Conservation (phyloP, 345 rosid species). For the Boechera retrofracta region DNA sequence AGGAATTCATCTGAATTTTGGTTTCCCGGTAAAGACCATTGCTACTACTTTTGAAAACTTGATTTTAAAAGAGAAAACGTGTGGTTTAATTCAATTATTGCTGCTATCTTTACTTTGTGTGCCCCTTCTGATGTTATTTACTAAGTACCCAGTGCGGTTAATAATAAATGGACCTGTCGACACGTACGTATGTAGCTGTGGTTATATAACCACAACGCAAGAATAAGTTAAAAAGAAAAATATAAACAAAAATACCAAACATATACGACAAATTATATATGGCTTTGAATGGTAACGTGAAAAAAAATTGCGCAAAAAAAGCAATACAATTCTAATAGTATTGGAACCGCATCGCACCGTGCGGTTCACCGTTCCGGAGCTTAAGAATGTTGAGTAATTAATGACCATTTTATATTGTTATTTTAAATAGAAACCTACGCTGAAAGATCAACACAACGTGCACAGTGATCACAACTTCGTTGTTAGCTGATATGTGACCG, state of each 20-base stretch:
- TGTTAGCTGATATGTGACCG: not conserved
- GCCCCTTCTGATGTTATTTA: not conserved
- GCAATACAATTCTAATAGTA: too few relatives aligned
- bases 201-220: not conserved
- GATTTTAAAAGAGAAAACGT: not conserved
- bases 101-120: not conserved
- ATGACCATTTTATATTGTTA: not conserved
- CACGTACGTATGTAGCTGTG: not conserved
- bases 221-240: too few relatives aligned
- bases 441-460: not conserved
- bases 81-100: not conserved
- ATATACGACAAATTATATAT: not conserved
- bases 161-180: constrained; percentile 9
- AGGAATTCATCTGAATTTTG: not conserved
- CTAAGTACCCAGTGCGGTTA: constrained; percentile 17
- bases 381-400: not conserved
- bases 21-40: not conserved
- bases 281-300: too few relatives aligned
- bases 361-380: too few relatives aligned
- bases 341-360: too few relatives aligned
- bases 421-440: not conserved
- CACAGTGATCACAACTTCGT: not conserved
- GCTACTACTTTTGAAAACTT: not conserved
- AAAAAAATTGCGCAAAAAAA: too few relatives aligned
- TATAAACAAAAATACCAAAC: not conserved